Conservation (phyloP, 140 eudicot genomes). For the Oenanthe javanica region DNA sequence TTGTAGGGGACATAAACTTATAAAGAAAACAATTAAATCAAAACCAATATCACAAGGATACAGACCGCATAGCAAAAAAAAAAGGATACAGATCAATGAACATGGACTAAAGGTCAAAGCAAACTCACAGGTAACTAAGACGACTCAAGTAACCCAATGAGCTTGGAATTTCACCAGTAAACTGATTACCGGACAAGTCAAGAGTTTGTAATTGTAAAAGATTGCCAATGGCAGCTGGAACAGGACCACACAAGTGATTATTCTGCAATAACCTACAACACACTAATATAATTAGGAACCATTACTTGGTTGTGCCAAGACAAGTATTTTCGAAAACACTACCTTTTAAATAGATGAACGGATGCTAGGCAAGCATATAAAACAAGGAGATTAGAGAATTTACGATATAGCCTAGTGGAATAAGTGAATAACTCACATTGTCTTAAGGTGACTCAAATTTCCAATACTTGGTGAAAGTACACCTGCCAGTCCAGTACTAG, state of each 20-base stretch:
- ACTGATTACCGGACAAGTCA: constrained; percentile 80
- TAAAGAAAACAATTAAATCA: not conserved
- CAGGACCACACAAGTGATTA: constrained; percentile 65
- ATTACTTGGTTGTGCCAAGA: not conserved
- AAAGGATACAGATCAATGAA: too few relatives aligned
- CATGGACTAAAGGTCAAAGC: not conserved
- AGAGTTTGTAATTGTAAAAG: constrained; percentile 71
- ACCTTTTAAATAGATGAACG: not conserved
- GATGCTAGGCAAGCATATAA: not conserved
- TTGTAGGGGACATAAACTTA: constrained; percentile 11
- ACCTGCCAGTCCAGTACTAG: constrained; percentile 82
- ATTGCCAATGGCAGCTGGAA: constrained; percentile 79
- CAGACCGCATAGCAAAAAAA: not conserved
- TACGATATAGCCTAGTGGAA: not conserved
- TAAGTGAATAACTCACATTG: constrained; percentile 51
- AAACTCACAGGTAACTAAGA: constrained; percentile 82
- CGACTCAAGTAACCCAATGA: constrained; percentile 61
- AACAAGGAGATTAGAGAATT: not conserved
- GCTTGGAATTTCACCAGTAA: constrained; percentile 78
- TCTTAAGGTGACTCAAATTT: constrained; percentile 67
- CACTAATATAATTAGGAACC: not conserved
- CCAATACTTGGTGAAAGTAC: constrained; percentile 80
- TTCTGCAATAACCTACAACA: constrained; percentile 68
- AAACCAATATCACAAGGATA: not conserved
- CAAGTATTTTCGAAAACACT: not conserved